These are phyloP conservation scores for Cercophora samala DNA, from an alignment of 495 filamentous ascomycete genomes.

Conservation along the genomic window DNA sequence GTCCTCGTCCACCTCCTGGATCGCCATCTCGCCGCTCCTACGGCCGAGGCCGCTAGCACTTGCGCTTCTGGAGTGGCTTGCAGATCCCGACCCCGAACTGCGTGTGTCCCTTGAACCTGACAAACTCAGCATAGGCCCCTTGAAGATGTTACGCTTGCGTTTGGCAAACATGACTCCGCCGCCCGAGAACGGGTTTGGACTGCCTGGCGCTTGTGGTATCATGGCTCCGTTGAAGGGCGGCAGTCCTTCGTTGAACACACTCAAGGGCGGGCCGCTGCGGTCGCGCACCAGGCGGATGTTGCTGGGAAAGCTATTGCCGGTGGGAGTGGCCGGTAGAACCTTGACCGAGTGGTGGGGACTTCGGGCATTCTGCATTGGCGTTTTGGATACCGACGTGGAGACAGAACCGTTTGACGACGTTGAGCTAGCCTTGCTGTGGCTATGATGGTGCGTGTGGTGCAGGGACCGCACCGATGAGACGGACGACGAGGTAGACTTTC, in stretches of 20 bases:
- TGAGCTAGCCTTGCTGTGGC: conserved; percentile 90
- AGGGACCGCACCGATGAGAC: conserved; percentile 90
- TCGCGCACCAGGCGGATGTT: conserved; percentile 83
- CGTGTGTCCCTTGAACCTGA: conserved; percentile 9
- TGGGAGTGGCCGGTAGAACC: conserved; percentile 89
- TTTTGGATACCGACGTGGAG: conserved; percentile 63
- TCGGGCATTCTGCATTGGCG: conserved; percentile 56
- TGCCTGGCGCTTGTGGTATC: conserved; percentile 34
- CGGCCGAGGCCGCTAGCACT: conserved; percentile 52
- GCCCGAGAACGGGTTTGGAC: conserved; percentile 42
- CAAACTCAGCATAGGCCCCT: conserved; percentile 68
- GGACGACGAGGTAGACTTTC: conserved; percentile 95
- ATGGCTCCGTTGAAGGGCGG: conserved; percentile 31
- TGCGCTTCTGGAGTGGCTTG: conserved; percentile 44
- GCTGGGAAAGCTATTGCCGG: conserved; percentile 70
- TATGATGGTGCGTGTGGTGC: conserved; percentile 80
- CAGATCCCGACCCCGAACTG: conserved; percentile 31
- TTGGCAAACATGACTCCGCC: conserved; percentile 80
- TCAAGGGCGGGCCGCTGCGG: conserved; percentile 37
- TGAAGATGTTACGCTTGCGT: conserved; percentile 83
- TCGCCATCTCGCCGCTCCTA: conserved; percentile 66
- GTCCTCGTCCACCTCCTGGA: conserved; percentile 83
- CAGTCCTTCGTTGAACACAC: conserved; percentile 53
- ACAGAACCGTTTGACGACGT: conserved; percentile 79
- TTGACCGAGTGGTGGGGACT: conserved; percentile 90